Conservation (phyloP, 1,284 basidiomycete genomes). For the Ganoderma resinaceum region DNA sequence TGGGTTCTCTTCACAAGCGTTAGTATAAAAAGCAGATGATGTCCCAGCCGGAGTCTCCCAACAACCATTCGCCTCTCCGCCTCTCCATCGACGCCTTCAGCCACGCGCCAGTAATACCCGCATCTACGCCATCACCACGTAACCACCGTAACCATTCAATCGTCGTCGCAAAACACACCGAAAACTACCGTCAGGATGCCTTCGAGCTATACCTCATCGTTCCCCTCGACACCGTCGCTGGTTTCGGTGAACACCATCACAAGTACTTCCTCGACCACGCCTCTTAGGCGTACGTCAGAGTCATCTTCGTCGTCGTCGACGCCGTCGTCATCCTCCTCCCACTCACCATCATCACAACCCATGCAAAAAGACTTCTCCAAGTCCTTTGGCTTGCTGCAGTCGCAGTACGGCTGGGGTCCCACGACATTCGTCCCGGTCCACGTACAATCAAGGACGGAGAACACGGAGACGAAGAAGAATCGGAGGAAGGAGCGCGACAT, state of each 20-base stretch:
- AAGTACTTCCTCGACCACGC: constrained; percentile 14
- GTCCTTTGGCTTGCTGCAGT: constrained; percentile 14
- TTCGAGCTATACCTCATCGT: constrained; percentile 5
- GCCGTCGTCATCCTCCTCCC: neutral
- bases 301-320: neutral
- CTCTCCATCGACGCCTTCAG: neutral
- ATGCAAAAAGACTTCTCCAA: constrained; percentile 15
- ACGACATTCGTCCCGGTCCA: constrained; percentile 4
- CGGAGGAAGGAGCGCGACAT: neutral
- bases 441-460: neutral
- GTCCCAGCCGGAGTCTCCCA: neutral
- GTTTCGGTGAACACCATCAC: constrained; percentile 16
- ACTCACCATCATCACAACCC: neutral
- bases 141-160: neutral
- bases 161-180: constrained; percentile 26
- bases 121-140: neutral
- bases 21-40: neutral
- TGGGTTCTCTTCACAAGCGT: neutral
- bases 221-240: constrained; percentile 14
- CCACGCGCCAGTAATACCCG: neutral
- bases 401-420: constrained; percentile 19
- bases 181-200: constrained; percentile 11
- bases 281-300: neutral
- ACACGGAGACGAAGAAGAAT: constrained; percentile 3
- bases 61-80: neutral